phyloP scores from a whole-genome alignment of 2,329 filamentous ascomycete genomes.

The Zymoseptoria tritici region DNA sequence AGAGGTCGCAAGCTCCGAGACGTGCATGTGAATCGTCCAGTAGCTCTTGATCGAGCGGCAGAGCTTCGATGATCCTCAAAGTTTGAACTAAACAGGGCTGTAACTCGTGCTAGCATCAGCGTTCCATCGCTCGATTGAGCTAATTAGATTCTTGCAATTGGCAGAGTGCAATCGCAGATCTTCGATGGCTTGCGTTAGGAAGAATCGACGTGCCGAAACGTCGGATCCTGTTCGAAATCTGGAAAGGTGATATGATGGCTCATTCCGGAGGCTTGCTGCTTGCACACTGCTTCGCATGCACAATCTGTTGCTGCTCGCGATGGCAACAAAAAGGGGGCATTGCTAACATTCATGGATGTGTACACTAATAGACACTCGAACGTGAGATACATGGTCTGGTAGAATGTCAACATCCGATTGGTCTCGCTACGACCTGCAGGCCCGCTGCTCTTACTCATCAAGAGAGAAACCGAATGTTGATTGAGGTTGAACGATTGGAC shows the following conservation, averaged over 20 bases:
- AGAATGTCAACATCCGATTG: neutral
- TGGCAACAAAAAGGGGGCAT: neutral
- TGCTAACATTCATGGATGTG: neutral
- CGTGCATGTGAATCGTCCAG: neutral
- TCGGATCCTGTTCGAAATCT: neutral
- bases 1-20: neutral
- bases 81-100: neutral
- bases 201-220: neutral
- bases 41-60: neutral
- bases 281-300: neutral
- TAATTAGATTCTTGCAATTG: neutral
- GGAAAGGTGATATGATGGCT: neutral
- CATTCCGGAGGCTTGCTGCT: neutral
- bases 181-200: neutral
- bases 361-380: neutral
- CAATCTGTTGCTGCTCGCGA: neutral
- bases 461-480: neutral
- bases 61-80: neutral
- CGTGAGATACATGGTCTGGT: neutral
- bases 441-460: neutral
- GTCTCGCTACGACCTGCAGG: neutral
- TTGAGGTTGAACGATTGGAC: neutral
- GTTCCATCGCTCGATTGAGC: neutral
- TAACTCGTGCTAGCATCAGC: neutral
- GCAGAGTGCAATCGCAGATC: neutral